Evolutionary conservation across 169 alveolate genomes (phyloP).

Genomic region (Condylostoma magnum): DNA sequence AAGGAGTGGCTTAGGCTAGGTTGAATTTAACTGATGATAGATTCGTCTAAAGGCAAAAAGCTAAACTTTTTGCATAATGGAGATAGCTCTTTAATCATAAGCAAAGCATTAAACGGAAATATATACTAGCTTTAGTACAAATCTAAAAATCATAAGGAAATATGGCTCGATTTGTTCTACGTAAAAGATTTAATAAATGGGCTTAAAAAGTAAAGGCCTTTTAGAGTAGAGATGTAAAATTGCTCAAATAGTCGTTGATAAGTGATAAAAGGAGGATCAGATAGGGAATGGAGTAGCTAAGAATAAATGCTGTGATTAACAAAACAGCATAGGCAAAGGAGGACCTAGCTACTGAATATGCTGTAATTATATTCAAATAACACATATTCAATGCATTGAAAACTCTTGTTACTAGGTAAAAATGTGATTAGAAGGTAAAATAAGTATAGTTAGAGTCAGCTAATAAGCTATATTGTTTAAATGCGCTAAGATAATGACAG

Average conservation of each 20-base stretch:
- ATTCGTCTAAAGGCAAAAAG: background rate
- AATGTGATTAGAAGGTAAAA: background rate
- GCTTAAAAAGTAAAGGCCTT: background rate
- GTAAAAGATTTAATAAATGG: background rate
- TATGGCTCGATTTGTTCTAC: background rate
- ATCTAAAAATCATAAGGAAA: background rate
- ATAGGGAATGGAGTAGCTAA: background rate
- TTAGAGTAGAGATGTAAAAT: too few relatives aligned
- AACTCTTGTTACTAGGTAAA: background rate
- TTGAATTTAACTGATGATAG: background rate
- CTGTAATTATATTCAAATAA: background rate
- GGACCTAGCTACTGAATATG: conserved; percentile 21
- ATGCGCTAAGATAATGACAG: too few relatives aligned
- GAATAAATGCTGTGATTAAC: background rate
- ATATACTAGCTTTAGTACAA: background rate
- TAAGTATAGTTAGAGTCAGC: background rate
- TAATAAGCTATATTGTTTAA: conserved; percentile 4
- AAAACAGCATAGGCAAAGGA: background rate
- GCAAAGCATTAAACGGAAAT: background rate
- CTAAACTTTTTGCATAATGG: conserved; percentile 11
- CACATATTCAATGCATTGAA: background rate
- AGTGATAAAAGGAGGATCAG: background rate
- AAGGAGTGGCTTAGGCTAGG: background rate
- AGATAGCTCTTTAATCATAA: background rate
- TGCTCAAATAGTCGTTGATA: background rate